Base-by-base conservation (phyloP, 306 rosid species). In the Sesbania bispinosa region DNA sequence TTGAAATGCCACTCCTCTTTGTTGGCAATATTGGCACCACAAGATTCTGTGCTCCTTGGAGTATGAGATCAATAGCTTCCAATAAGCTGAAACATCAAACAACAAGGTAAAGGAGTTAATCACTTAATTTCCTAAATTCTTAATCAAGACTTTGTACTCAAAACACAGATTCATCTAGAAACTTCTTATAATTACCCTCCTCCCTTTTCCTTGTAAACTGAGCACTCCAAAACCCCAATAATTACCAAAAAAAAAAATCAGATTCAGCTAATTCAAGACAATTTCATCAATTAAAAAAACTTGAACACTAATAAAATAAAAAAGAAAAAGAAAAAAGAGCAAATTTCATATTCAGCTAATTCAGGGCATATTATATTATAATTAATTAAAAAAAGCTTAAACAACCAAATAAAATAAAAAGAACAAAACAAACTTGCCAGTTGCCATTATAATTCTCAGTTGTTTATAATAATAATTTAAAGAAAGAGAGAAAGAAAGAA, bases 61-160 rank as follows among this genome's bases (percentile, higher is more conserved):
- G 89, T 23, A 94, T 92, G 20, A 89, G 78, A 86, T 91, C 96
- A 77, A 94, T 89, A 47, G 97, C 99, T 20, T 92, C 95, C 64
- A 74, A 54, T 42, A 94, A 71, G 73, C 99, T 94, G 87, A 76
- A 77, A 63, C 21, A 71, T 70, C 51, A 51, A 47, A 60, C 51
- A 61, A 57, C 8, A 66, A 63, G 54, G n/a, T n/a, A n/a, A 74
- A 38, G 14, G 6, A 15, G 23, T 2, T n/a, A n/a, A 30, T 0
- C 15, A n/a, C 53, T 63, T 69, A 30, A 33, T 6, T 3, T 4
- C 26, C 57, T 18, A 4, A n/a, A 33, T 15, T 46, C 71, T 26
- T 21, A 70, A 41, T 4, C 53, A 10, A 10, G 11, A 11, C 8
- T 39, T 1, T 43, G 15, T 15, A 9, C 41, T 33, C 23, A 47